These are phyloP conservation scores for Gymnopilus dilepis DNA, from an alignment of 768 basidiomycete species.

Conservation along the genomic window DNA sequence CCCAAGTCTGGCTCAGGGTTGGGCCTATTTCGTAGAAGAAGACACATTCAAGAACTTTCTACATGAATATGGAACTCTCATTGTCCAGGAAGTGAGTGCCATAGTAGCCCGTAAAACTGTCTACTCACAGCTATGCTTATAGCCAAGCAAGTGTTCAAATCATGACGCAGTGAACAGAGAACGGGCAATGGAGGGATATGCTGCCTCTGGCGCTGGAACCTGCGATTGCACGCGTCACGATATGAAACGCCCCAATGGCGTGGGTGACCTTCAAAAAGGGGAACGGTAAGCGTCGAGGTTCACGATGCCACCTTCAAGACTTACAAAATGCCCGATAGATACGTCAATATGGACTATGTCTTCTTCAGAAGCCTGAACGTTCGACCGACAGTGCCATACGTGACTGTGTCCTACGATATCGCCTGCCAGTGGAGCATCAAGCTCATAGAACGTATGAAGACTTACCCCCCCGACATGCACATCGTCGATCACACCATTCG, in stretches of 20 bases:
- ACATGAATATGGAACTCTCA: not conserved
- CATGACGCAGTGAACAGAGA: conserved; percentile 24
- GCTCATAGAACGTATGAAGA: conserved; percentile 20
- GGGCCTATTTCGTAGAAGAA: conserved; percentile 27
- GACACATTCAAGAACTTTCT: conserved; percentile 23
- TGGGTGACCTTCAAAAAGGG: conserved; percentile 39
- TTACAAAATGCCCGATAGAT: conserved; percentile 10
- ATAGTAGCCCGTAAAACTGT: not conserved
- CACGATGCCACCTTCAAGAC: not conserved
- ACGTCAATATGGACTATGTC: conserved; percentile 35
- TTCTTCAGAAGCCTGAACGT: conserved; percentile 26
- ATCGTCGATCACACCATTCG: not conserved
- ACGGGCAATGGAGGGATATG: conserved; percentile 15
- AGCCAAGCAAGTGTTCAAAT: conserved; percentile 25
- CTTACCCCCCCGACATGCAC: conserved; percentile 6
- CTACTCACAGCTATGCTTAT: not conserved
- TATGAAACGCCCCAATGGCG: conserved; percentile 27
- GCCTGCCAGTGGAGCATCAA: conserved; percentile 28
- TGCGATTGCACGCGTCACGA: conserved; percentile 33
- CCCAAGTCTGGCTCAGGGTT: conserved; percentile 30
- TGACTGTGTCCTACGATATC: conserved; percentile 32
- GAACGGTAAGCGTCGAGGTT: conserved; percentile 31
- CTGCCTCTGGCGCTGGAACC: conserved; percentile 29
- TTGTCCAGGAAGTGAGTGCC: conserved; percentile 6
- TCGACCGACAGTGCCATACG: not conserved